Conservation (phyloP, 1,284 basidiomycete genomes). For the Chalciporus sp. region DNA sequence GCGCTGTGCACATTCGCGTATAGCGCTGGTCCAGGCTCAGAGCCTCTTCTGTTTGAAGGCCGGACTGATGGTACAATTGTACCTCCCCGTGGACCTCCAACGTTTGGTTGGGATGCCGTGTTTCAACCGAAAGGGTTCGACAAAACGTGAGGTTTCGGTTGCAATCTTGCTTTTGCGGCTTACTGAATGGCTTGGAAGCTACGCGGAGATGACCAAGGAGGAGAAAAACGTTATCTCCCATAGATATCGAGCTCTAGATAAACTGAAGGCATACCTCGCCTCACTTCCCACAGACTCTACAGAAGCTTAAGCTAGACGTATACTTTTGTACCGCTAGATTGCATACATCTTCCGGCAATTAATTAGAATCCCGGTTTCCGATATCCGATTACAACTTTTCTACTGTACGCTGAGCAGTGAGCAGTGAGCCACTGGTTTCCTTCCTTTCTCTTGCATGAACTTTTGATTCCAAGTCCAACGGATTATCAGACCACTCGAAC, state of each 20-base stretch:
- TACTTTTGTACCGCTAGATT: neutral
- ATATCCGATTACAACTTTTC: conserved; percentile 24
- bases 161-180: conserved; percentile 1
- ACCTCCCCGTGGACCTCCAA: conserved; percentile 73
- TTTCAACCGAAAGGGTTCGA: conserved; percentile 81
- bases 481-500: neutral
- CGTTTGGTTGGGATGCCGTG: conserved; percentile 91
- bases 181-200: conserved; percentile 49
- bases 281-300: conserved; percentile 3
- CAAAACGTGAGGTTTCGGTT: conserved; percentile 63
- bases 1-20: conserved; percentile 98
- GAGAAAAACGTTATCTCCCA: conserved; percentile 93
- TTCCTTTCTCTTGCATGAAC: neutral
- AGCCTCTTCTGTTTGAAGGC: conserved; percentile 91
- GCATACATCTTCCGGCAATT: conserved; percentile 7
- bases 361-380: conserved; percentile 24
- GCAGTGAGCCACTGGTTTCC: too few relatives aligned
- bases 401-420: too few relatives aligned
- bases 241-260: conserved; percentile 84
- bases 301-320: conserved; percentile 5
- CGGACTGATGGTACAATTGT: conserved; percentile 89
- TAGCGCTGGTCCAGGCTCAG: conserved; percentile 77
- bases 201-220: conserved; percentile 89
- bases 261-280: conserved; percentile 71
- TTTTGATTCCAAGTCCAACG: neutral